Conservation (phyloP, 169 alveolate genomes). For the Neospora caninum region DNA sequence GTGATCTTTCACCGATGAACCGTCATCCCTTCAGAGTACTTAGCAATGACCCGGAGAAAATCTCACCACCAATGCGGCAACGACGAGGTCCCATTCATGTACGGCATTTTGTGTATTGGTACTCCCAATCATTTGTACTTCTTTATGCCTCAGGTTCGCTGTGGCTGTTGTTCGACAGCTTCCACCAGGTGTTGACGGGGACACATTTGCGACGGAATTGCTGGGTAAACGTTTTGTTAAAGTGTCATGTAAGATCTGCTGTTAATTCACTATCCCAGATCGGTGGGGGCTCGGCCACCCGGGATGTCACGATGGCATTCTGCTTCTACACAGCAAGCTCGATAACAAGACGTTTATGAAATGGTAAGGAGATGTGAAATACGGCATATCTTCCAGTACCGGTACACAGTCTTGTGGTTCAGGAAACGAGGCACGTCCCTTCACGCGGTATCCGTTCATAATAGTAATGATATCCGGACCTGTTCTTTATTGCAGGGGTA, state of each 20-base stretch:
- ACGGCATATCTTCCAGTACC: neutral
- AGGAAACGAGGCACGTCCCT: constrained; percentile 68
- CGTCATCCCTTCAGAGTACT: constrained; percentile 38
- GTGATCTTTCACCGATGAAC: neutral
- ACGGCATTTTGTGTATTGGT: neutral
- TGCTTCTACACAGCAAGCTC: constrained; percentile 51
- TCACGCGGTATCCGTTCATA: neutral
- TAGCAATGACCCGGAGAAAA: constrained; percentile 41
- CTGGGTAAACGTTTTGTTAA: constrained; percentile 13
- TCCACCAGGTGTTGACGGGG: constrained; percentile 57
- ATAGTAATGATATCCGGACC: neutral
- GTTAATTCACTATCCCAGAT: neutral
- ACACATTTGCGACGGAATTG: constrained; percentile 66
- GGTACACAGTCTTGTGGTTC: neutral
- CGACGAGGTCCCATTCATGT: constrained; percentile 60
- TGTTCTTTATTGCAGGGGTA: constrained; percentile 36
- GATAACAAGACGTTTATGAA: constrained; percentile 54
- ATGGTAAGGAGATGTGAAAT: constrained; percentile 23
- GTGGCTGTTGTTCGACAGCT: constrained; percentile 65
- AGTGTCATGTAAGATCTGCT: neutral
- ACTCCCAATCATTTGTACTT: neutral
- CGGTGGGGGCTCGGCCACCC: constrained; percentile 70
- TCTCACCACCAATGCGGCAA: constrained; percentile 62
- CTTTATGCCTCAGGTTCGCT: constrained; percentile 28
- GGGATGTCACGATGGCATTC: constrained; percentile 64